Base-by-base conservation (phyloP, 2,329 filamentous ascomycete genomes). In the Paramyrothecium sp. region DNA sequence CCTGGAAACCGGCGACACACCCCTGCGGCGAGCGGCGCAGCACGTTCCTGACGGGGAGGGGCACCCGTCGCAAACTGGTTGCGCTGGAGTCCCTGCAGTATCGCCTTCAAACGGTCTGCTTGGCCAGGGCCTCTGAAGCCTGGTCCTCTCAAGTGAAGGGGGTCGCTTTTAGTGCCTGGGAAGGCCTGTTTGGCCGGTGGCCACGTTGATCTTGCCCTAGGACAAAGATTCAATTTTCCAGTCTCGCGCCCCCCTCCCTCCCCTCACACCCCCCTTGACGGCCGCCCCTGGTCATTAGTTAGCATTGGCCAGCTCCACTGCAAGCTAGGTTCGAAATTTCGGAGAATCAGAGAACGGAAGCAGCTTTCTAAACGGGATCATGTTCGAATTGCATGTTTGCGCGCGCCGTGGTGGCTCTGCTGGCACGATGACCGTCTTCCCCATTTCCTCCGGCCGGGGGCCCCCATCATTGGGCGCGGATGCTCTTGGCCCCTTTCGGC, bases 201-300 rank as follows among this genome's bases (percentile, higher is more conserved):
- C 69, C 71, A 73, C 70, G 70, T 73, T 71, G 68, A 70, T 67
- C 56, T 58, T 60, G 58, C 60, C 58, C 64, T 65, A 57, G 59
- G 61, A 59, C 60, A 54, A 57, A 48, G 58, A n/a, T n/a, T n/a
- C 55, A 59, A 57, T 66, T 62, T 26, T 60, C 53, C 63, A 62
- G 48, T 23, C 56, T 51, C 60, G 55, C 48, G 19, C 13, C 49
- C 61, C 62, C 54, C 57, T 56, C 60, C 60, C 61, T 61, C 62
- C 61, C 63, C 65, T 63, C 13, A 20, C 65, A 66, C 58, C 58
- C 33, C 33, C 16, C 10, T 8, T 8, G 16, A 8, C 33, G 10
- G 16, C 10, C 33, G 33, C 8, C 10, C 8, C 16, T 8, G 8
- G 33, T 38, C 16, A 16, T 38, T 10, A 16, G 33, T 38, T 10